These are phyloP conservation scores for Epichloe hybrida DNA, from an alignment of 2,329 filamentous ascomycete species.

Conservation along the genomic window DNA sequence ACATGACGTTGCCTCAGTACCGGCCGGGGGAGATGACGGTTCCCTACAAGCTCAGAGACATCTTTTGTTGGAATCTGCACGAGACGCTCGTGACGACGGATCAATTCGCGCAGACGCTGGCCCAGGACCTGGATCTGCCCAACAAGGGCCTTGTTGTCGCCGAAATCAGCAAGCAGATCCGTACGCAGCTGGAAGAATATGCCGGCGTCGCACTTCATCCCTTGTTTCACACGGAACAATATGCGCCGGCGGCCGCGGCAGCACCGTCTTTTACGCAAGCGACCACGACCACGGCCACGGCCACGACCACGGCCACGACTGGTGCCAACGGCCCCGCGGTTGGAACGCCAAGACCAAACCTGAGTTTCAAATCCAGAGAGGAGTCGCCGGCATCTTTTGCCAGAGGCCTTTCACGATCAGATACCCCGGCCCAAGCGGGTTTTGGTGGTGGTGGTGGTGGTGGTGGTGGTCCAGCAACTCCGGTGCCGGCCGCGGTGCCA, in stretches of 20 bases:
- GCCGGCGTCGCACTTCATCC: conserved; percentile 88
- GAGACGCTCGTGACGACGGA: conserved; percentile 90
- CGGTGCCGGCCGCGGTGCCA: conserved; percentile 23
- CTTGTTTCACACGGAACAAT: conserved; percentile 57
- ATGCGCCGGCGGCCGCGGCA: conserved; percentile 11
- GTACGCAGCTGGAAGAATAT: conserved; percentile 90
- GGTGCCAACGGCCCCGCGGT: conserved; percentile 9
- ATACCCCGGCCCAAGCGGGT: conserved; percentile 40
- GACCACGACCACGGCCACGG: not conserved
- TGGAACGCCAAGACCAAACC: conserved; percentile 17
- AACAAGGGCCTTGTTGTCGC: conserved; percentile 54
- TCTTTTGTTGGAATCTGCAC: conserved; percentile 96
- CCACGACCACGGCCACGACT: conserved; percentile 3
- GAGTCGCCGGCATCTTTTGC: conserved; percentile 23
- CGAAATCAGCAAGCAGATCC: conserved; percentile 86
- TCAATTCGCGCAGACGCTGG: conserved; percentile 81
- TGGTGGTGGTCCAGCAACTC: conserved; percentile 30
- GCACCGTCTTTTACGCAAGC: conserved; percentile 11
- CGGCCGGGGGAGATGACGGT: conserved; percentile 65
- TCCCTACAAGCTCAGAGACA: conserved; percentile 79
- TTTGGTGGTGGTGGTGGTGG: conserved; percentile 11
- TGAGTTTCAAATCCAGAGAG: conserved; percentile 23
- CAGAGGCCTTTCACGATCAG: conserved; percentile 31
- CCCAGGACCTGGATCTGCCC: conserved; percentile 86
- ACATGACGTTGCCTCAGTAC: conserved; percentile 66